Conservation (phyloP, 2,329 filamentous ascomycete species). For the Stachybotrys chlorohalonatus region DNA sequence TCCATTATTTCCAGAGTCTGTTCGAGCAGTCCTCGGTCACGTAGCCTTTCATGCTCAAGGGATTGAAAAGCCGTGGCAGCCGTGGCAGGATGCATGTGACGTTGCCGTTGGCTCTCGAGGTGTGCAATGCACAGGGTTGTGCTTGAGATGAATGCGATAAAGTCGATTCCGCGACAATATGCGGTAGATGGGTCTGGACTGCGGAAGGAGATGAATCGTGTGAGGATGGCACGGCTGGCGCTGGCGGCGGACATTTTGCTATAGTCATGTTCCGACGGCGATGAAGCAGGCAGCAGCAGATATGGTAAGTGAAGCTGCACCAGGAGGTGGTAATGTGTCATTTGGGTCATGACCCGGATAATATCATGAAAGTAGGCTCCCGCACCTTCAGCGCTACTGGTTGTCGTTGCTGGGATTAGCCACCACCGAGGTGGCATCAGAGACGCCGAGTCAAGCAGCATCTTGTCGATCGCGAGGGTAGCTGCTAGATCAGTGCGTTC, state of each 20-base stretch:
- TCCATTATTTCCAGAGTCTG: constrained; percentile 25
- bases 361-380: constrained; percentile 14
- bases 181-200: constrained; percentile 26
- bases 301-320: constrained; percentile 46
- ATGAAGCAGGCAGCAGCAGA: constrained; percentile 29
- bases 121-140: constrained; percentile 41
- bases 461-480: constrained; percentile 32
- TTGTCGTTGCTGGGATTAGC: constrained; percentile 20
- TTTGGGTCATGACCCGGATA: constrained; percentile 31
- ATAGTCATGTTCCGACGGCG: constrained; percentile 28
- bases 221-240: constrained; percentile 40
- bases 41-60: constrained; percentile 29
- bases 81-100: background rate
- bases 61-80: constrained; percentile 11
- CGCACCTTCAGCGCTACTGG: constrained; percentile 4
- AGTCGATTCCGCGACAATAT: constrained; percentile 38
- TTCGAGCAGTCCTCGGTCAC: constrained; percentile 31
- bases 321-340: constrained; percentile 40
- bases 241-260: constrained; percentile 34
- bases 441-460: constrained; percentile 33
- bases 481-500: constrained; percentile 12
- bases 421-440: constrained; percentile 39
- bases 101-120: constrained; percentile 21
- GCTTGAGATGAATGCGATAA: constrained; percentile 37
- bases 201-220: constrained; percentile 35